A percentile compares a stretch with the other conserved stretches of the same genome.
Evolutionary conservation across 345 rosid species (phyloP).

Genomic region (Moricandia moricandioides): DNA sequence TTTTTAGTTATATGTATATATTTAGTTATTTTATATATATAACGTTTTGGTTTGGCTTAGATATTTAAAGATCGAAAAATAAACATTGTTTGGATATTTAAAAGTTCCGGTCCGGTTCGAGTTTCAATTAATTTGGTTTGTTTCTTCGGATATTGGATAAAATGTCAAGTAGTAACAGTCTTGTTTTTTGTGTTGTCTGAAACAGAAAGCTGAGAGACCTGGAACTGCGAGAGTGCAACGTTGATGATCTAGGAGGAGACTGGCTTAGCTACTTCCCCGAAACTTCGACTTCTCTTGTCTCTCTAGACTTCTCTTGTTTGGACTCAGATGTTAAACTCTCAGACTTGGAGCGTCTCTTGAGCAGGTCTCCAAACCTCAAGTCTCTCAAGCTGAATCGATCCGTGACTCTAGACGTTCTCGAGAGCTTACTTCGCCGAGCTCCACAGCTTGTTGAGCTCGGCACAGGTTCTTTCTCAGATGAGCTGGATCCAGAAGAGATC

Average conservation of each 20-base stretch:
- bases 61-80: too few relatives aligned
- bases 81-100: too few relatives aligned
- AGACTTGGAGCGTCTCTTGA: neutral
- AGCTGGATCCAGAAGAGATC: neutral
- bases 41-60: neutral
- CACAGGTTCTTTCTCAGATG: neutral
- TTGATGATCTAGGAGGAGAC: neutral
- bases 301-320: neutral
- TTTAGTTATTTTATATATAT: too few relatives aligned
- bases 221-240: neutral
- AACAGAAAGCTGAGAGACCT: neutral
- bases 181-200: neutral
- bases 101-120: too few relatives aligned
- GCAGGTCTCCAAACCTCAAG: neutral
- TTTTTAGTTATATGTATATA: too few relatives aligned
- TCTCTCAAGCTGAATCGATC: neutral
- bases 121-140: neutral
- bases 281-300: neutral
- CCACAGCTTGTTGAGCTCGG: neutral
- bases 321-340: neutral
- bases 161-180: neutral
- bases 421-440: neutral
- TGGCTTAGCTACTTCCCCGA: neutral
- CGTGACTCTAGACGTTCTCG: neutral
- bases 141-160: neutral